Percentiles rank a stretch among this genome's conserved stretches.
Conservation (phyloP, 106 monocot species). For the Allium sativum region DNA sequence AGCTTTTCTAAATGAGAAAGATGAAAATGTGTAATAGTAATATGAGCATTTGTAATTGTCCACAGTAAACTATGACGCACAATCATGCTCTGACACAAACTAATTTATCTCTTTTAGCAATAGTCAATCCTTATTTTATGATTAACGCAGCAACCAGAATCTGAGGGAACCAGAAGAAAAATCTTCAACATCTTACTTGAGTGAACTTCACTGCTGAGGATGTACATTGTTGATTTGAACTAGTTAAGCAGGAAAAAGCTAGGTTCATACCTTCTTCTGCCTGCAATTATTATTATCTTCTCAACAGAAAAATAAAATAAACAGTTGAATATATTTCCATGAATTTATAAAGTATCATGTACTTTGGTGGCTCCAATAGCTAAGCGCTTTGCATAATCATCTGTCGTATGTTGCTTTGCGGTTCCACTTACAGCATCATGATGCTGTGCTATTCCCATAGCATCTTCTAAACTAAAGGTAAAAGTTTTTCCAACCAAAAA, state of each 20-base stretch:
- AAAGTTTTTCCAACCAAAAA: conserved; percentile 27
- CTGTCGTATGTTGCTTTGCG: conserved; percentile 54
- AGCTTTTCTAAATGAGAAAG: too few species aligned
- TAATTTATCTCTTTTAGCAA: too few species aligned
- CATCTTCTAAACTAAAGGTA: conserved; percentile 48
- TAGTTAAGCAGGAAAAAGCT: conserved; percentile 48
- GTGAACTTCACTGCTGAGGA: conserved; percentile 26
- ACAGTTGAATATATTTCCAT: too few species aligned
- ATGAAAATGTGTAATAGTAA: too few species aligned
- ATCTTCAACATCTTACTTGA: conserved; percentile 27
- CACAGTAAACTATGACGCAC: too few species aligned
- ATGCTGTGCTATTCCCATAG: conserved; percentile 66
- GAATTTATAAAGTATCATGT: background rate
- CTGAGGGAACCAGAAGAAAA: background rate
- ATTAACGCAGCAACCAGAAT: too few species aligned
- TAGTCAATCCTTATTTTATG: too few species aligned
- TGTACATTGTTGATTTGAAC: conserved; percentile 18
- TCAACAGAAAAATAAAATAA: too few species aligned
- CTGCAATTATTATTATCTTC: conserved; percentile 16
- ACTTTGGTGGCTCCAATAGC: conserved; percentile 55
- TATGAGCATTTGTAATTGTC: too few species aligned
- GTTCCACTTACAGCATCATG: conserved; percentile 77
- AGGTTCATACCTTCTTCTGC: conserved; percentile 38
- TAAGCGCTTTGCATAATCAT: conserved; percentile 79
- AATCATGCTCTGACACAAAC: too few species aligned